Conservation (phyloP, 768 basidiomycete genomes). For the Rhizopogon vulgaris region DNA sequence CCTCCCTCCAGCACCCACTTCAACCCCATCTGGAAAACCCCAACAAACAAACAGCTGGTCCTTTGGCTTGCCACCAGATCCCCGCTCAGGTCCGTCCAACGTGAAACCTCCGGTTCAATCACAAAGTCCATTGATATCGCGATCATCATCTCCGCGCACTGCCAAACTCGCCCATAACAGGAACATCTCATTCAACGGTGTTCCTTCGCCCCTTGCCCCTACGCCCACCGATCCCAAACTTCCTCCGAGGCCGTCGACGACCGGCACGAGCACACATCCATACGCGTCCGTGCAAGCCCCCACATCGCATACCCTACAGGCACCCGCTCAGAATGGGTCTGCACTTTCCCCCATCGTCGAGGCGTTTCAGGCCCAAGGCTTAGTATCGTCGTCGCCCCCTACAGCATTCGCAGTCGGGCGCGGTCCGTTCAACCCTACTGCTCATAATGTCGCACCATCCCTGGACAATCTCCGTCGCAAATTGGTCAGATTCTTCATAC, state of each 20-base stretch:
- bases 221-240: constrained; percentile 35
- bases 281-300: constrained; percentile 51
- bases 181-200: constrained; percentile 43
- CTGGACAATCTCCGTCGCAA: constrained; percentile 79
- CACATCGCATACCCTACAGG: constrained; percentile 35
- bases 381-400: constrained; percentile 35
- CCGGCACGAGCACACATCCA: constrained; percentile 44
- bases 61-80: constrained; percentile 56
- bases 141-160: constrained; percentile 28
- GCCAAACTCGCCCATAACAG: constrained; percentile 45
- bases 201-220: constrained; percentile 32
- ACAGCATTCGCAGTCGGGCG: constrained; percentile 49
- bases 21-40: constrained; percentile 25
- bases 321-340: constrained; percentile 25
- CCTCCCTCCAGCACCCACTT: constrained; percentile 33
- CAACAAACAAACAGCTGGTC: constrained; percentile 34
- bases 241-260: constrained; percentile 38
- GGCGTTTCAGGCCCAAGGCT: constrained; percentile 32
- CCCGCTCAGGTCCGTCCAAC: constrained; percentile 47
- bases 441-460: constrained; percentile 41
- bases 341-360: constrained; percentile 74
- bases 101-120: constrained; percentile 22
- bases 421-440: constrained; percentile 48
- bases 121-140: constrained; percentile 20
- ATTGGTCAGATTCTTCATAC: constrained; percentile 82